phyloP scores from a whole-genome alignment of 352 stramenopile genomes.

The Globisporangium solare region DNA sequence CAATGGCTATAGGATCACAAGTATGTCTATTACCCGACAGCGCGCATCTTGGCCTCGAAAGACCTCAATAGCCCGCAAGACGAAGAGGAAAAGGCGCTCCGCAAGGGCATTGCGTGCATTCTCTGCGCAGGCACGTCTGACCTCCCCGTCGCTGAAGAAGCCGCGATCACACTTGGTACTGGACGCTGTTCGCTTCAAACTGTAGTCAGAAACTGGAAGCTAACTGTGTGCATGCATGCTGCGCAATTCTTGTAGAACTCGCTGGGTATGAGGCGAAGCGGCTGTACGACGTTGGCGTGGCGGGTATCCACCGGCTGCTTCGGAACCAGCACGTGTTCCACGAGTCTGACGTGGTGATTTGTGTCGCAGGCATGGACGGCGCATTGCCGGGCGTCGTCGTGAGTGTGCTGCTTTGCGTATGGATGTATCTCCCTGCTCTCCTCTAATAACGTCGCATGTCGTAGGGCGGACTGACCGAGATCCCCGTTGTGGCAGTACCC shows the following conservation, averaged over 20 bases:
- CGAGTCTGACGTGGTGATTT: constrained; percentile 91
- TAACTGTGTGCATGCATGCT: neutral
- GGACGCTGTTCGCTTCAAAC: too few relatives aligned
- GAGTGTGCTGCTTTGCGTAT: constrained; percentile 16
- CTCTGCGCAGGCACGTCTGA: constrained; percentile 96
- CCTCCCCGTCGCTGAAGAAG: constrained; percentile 95
- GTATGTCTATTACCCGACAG: constrained; percentile 60
- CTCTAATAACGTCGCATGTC: neutral
- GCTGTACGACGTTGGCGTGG: constrained; percentile 93
- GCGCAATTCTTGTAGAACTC: constrained; percentile 53
- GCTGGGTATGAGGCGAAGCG: constrained; percentile 77
- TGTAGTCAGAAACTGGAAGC: neutral
- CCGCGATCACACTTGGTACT: constrained; percentile 86
- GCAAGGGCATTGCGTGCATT: constrained; percentile 56
- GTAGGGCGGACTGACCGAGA: constrained; percentile 74
- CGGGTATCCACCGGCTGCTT: constrained; percentile 91
- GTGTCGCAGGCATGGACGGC: constrained; percentile 96
- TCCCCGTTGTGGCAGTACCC: constrained; percentile 86
- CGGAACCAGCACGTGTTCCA: constrained; percentile 82
- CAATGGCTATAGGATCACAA: constrained; percentile 25
- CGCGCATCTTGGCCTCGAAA: constrained; percentile 67
- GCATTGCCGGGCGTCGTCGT: constrained; percentile 96
- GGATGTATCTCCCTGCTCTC: too few relatives aligned
- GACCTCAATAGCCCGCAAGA: constrained; percentile 5
- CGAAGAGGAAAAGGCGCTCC: neutral